Conservation (phyloP, 2,329 filamentous ascomycete genomes). For the Botryosphaeria agaves region DNA sequence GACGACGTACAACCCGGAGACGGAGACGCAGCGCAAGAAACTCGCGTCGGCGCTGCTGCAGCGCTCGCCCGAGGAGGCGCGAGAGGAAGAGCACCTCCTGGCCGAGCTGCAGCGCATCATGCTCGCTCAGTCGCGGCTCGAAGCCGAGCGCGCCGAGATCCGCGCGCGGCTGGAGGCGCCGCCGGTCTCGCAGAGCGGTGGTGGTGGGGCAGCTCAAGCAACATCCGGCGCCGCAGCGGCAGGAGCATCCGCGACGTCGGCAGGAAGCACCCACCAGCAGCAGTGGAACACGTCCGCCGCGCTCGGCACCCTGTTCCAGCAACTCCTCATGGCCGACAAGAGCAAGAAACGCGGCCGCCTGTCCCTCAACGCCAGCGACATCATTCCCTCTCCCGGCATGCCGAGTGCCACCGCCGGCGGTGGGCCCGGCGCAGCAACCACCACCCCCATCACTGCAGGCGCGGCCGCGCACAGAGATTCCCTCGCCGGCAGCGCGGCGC, state of each 20-base stretch:
- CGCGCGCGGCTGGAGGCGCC: slow-evolving; percentile 79
- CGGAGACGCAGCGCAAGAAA: slow-evolving; percentile 67
- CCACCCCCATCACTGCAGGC: slow-evolving; percentile 8
- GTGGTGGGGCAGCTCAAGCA: no score
- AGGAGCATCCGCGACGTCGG: no score
- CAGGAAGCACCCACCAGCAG: slow-evolving; percentile 43
- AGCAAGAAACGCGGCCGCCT: slow-evolving; percentile 61
- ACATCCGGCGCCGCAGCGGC: no score
- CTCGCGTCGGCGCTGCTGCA: slow-evolving; percentile 67
- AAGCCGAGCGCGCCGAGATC: slow-evolving; percentile 73
- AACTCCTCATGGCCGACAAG: slow-evolving; percentile 68
- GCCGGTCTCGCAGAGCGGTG: slow-evolving; percentile 36
- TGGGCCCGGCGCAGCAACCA: slow-evolving; percentile 6
- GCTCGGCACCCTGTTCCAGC: slow-evolving; percentile 63
- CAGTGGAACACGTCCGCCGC: slow-evolving; percentile 66
- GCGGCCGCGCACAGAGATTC: slow-evolving; percentile 25
- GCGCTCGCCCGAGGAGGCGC: slow-evolving; percentile 70
- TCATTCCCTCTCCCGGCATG: slow-evolving; percentile 5
- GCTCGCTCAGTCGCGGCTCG: slow-evolving; percentile 67
- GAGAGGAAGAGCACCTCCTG: slow-evolving; percentile 79
- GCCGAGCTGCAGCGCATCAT: slow-evolving; percentile 86
- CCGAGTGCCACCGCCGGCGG: slow-evolving; percentile 7
- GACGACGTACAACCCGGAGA: slow-evolving; percentile 65
- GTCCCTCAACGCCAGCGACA: slow-evolving; percentile 17
- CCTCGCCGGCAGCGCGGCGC: slow-evolving; percentile 17